These are phyloP conservation scores for Blastomyces gilchristii DNA, from an alignment of 2,329 filamentous ascomycete genomes.

Conservation along the genomic window DNA sequence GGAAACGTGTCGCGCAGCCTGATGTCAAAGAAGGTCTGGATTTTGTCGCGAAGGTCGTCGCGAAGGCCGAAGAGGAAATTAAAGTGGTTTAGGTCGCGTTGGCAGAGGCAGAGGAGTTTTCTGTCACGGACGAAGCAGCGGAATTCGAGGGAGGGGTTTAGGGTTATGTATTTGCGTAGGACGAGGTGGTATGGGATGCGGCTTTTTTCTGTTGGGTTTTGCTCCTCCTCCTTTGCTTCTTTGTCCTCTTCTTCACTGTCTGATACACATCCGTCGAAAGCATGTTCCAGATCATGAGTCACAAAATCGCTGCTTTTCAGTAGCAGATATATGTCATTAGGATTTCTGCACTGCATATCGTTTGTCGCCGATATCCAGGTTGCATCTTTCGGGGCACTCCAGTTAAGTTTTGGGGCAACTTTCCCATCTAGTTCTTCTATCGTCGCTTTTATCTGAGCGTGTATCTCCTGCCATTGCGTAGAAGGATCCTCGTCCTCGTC, in stretches of 20 bases:
- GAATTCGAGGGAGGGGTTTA: slow-evolving; percentile 88
- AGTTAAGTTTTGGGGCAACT: slow-evolving; percentile 90
- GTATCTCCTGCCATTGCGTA: slow-evolving; percentile 55
- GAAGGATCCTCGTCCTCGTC: slow-evolving; percentile 50
- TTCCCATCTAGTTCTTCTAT: slow-evolving; percentile 75
- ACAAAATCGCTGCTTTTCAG: slow-evolving; percentile 92
- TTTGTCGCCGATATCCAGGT: slow-evolving; percentile 84
- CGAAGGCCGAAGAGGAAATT: slow-evolving; percentile 65
- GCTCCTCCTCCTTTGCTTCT: background rate
- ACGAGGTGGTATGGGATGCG: slow-evolving; percentile 68
- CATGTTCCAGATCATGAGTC: slow-evolving; percentile 86
- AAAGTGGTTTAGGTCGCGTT: slow-evolving; percentile 85
- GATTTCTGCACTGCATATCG: slow-evolving; percentile 76
- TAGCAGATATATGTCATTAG: slow-evolving; percentile 87
- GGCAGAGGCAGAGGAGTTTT: slow-evolving; percentile 69
- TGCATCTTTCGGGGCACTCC: slow-evolving; percentile 93
- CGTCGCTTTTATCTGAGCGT: slow-evolving; percentile 62
- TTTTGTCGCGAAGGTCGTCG: slow-evolving; percentile 54
- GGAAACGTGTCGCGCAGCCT: slow-evolving; percentile 68
- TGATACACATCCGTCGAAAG: slow-evolving; percentile 64
- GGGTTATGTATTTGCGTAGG: slow-evolving; percentile 74
- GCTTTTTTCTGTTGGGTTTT: background rate
- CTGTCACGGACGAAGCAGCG: slow-evolving; percentile 85
- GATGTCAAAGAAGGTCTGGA: slow-evolving; percentile 66
- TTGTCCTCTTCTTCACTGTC: slow-evolving; percentile 8